A percentile compares a stretch with the other conserved stretches of the same genome.
Evolutionary conservation across 768 basidiomycete genomes (phyloP).

Genomic region (Pisolithus marmoratus): DNA sequence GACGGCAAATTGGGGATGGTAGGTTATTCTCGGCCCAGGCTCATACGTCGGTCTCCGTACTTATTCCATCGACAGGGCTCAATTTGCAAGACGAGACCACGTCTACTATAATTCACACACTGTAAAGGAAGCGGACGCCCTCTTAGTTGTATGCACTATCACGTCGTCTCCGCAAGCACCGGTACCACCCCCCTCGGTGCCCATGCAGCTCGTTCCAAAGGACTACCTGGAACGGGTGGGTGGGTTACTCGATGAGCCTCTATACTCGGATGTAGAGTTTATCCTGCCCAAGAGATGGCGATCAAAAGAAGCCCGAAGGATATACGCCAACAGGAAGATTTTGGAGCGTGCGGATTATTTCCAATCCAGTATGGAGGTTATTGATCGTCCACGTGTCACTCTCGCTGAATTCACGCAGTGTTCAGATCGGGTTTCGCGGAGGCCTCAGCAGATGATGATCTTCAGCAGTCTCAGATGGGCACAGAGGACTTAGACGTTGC

Average conservation of each 20-base stretch:
- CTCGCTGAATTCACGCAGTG: conserved; percentile 41
- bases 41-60: background rate
- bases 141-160: conserved; percentile 75
- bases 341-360: conserved; percentile 76
- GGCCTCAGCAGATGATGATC: conserved; percentile 33
- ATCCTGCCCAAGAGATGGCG: conserved; percentile 49
- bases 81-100: conserved; percentile 70
- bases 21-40: conserved; percentile 12
- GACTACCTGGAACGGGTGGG: conserved; percentile 69
- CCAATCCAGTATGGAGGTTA: conserved; percentile 47
- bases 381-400: background rate
- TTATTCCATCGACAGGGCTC: conserved; percentile 45
- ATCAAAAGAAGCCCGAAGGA: conserved; percentile 34
- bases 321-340: conserved; percentile 67
- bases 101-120: conserved; percentile 54
- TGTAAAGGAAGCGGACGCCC: conserved; percentile 56
- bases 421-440: conserved; percentile 69
- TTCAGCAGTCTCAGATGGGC: conserved; percentile 15
- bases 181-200: conserved; percentile 35
- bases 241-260: conserved; percentile 68
- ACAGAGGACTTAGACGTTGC: conserved; percentile 39
- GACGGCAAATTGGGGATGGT: conserved; percentile 91
- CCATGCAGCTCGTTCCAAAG: conserved; percentile 56
- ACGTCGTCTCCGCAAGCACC: conserved; percentile 58
- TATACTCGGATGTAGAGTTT: conserved; percentile 83